A percentile compares a stretch with the other conserved stretches of the same genome.
These are phyloP conservation scores for Talaromyces sp. DNA, from an alignment of 2,329 filamentous ascomycete species.

Conservation along the genomic window DNA sequence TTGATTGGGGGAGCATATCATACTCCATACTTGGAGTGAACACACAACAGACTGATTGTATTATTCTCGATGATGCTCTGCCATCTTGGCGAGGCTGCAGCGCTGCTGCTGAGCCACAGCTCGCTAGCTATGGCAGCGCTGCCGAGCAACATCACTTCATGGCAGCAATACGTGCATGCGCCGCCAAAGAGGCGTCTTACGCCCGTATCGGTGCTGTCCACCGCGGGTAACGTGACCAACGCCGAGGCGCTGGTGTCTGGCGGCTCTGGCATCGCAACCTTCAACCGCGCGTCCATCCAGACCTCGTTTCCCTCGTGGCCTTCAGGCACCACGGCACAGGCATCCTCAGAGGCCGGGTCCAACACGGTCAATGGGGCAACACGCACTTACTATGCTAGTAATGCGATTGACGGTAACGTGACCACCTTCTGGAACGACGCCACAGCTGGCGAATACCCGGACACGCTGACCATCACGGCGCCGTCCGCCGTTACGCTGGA, in stretches of 20 bases:
- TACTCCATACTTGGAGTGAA: too few species aligned
- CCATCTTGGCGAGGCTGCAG: too few species aligned
- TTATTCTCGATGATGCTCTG: too few species aligned
- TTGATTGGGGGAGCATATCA: too few species aligned
- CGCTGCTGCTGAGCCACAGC: too few species aligned
- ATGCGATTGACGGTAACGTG: background rate
- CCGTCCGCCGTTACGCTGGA: background rate
- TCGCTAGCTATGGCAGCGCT: too few species aligned
- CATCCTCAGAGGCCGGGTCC: background rate
- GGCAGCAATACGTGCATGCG: background rate
- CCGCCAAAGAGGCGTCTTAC: background rate
- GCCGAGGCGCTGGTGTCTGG: background rate
- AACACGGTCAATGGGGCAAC: background rate
- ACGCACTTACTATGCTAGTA: background rate
- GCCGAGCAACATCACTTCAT: background rate
- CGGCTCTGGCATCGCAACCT: background rate
- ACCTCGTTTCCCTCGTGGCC: background rate
- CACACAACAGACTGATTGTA: too few species aligned
- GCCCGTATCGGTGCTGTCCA: background rate
- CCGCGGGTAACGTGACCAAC: background rate
- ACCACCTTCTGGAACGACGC: slow-evolving; percentile 1
- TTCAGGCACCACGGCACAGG: background rate
- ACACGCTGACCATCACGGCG: background rate
- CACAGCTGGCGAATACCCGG: background rate
- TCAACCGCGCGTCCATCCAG: background rate